Evolutionary conservation across 2,329 filamentous ascomycete genomes (phyloP).

Genomic region (Curvularia hawaiiensis): DNA sequence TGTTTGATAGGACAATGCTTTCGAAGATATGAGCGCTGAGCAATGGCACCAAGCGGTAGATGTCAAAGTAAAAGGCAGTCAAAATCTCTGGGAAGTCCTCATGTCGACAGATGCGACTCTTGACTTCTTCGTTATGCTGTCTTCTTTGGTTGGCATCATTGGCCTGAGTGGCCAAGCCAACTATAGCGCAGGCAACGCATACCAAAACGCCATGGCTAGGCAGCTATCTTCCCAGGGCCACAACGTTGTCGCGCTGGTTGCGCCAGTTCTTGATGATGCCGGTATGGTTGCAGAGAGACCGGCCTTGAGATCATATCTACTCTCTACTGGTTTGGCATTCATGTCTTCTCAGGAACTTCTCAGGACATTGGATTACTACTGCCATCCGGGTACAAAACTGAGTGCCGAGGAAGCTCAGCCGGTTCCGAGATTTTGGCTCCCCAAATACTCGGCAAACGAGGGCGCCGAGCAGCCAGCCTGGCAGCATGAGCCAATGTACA

Average conservation of each 20-base stretch:
- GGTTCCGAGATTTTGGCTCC: background rate
- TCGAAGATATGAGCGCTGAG: conserved; percentile 14
- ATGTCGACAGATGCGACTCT: conserved; percentile 17
- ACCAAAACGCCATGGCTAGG: conserved; percentile 38
- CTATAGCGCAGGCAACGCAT: conserved; percentile 37
- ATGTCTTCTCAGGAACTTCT: background rate
- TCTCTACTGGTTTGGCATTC: background rate
- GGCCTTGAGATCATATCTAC: background rate
- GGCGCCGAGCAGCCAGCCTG: background rate
- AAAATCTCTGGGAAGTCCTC: conserved; percentile 29
- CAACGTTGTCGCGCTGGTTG: conserved; percentile 17
- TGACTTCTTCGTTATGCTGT: conserved; percentile 50
- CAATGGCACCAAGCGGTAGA: conserved; percentile 17
- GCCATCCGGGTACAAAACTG: background rate
- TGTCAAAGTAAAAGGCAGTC: conserved; percentile 29
- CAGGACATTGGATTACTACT: background rate
- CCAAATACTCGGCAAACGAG: background rate
- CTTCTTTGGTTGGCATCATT: conserved; percentile 31
- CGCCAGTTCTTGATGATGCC: conserved; percentile 35
- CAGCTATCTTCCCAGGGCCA: conserved; percentile 18
- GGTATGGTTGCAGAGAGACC: conserved; percentile 28
- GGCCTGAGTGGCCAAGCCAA: conserved; percentile 31
- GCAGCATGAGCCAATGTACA: background rate
- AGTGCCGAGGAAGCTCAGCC: background rate
- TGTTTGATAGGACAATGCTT: conserved; percentile 11